Base-by-base conservation (phyloP, 2,329 filamentous ascomycete genomes). In the Nemania sp. region DNA sequence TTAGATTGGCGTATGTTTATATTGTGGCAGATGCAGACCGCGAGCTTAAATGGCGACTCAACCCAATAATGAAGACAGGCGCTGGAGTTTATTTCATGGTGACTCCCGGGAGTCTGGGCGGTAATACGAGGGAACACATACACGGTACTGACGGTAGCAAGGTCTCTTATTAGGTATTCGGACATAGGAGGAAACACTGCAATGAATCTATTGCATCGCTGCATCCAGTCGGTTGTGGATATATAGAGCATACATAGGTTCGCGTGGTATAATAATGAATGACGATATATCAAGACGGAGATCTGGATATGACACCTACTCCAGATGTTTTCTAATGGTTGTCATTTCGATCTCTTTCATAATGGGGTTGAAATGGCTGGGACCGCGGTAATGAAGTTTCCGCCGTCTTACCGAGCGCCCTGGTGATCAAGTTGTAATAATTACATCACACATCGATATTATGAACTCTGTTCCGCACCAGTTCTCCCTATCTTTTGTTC, bases 381-480 rank as follows among this genome's bases (percentile, higher is more conserved):
- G 11, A 28, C 42, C 22, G 14, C 39, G 20, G 8, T 3, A 3
- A 37, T 24, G 28, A 49, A 14, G 44, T 47, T 19, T 14, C 8
- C 6, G 20, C 26, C 7, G 11, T 36, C 20, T 52, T 33, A 17
- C 26, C 30, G 37, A 26, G 43, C 36, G 9, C 37, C n/a, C 14
- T n/a, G 36, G 33, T 4, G 11, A 11, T 24, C 24, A 49, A 6
- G 42, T 8, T n/a, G 34, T 52, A 47, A 56, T 31, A 22, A 62
- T 64, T 61, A 61, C 63, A 64, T 66, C 57, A 66, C 63, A 44
- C 58, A 45, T 53, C 8, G 49, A 36, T n/a, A 40, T 45, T 43
- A 56, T 15, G 34, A 59, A 48, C 49, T 52, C 44, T 57, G 40
- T 52, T 41, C 20, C 39, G 34, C 26, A 28, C 23, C 45, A 20